Conservation (phyloP, 768 basidiomycete genomes). For the Calvatia gigantea region DNA sequence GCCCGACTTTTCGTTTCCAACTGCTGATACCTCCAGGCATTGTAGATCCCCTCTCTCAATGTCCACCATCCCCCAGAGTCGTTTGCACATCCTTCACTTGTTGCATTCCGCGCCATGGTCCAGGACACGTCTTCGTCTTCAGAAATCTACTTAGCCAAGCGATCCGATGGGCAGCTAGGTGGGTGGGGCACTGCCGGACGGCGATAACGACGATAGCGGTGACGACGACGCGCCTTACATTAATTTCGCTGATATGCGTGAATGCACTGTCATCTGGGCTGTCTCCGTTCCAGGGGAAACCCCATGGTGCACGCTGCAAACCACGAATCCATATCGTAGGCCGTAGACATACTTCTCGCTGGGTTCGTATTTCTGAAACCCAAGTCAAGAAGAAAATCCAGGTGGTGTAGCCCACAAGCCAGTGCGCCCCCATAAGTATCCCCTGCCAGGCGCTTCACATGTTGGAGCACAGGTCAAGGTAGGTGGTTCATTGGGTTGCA, state of each 20-base stretch:
- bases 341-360: too few relatives aligned
- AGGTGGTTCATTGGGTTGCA: background rate
- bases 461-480: conserved; percentile 77
- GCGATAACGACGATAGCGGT: too few relatives aligned
- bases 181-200: conserved; percentile 78
- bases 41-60: conserved; percentile 62
- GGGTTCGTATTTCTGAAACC: background rate
- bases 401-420: conserved; percentile 16
- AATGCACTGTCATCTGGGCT: conserved; percentile 68
- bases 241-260: conserved; percentile 51
- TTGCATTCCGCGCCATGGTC: conserved; percentile 74
- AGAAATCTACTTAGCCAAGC: conserved; percentile 65
- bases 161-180: conserved; percentile 43
- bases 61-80: conserved; percentile 44
- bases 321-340: conserved; percentile 9
- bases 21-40: conserved; percentile 2
- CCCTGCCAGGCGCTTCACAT: conserved; percentile 48
- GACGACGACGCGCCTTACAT: conserved; percentile 28
- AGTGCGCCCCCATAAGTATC: conserved; percentile 58
- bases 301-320: conserved; percentile 45
- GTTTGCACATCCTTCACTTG: conserved; percentile 51
- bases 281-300: conserved; percentile 70
- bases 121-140: conserved; percentile 77
- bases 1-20: background rate
- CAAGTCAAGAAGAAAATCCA: background rate